phyloP scores from a whole-genome alignment of 129 eudicot species.

The Flaveria sonorensis region DNA sequence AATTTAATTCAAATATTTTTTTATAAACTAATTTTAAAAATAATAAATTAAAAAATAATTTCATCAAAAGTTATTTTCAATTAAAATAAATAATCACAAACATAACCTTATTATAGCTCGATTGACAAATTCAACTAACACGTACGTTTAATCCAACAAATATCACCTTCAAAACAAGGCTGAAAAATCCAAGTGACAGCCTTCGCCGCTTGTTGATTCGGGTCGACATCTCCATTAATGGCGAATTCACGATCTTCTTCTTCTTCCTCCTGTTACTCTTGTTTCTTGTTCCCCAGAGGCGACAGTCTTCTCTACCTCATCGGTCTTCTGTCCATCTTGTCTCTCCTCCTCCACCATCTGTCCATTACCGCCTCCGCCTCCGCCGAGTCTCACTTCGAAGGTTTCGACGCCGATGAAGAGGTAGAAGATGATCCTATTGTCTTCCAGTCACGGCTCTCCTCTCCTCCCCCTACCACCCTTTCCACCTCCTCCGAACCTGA shows the following conservation, averaged over 20 bases:
- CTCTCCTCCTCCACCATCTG: constrained; percentile 60
- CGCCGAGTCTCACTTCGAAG: constrained; percentile 53
- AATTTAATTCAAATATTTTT: too few relatives aligned
- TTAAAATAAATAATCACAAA: too few relatives aligned
- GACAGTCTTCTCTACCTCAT: constrained; percentile 54
- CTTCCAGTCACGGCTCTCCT: constrained; percentile 33
- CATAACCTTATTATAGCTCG: too few relatives aligned
- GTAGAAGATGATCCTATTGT: constrained; percentile 45
- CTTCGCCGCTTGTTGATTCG: constrained; percentile 14
- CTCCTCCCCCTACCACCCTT: constrained; percentile 60
- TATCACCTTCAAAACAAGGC: too few relatives aligned
- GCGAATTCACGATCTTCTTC: constrained; percentile 38
- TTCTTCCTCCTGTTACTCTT: constrained; percentile 27
- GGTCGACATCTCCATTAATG: constrained; percentile 39
- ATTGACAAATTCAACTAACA: too few relatives aligned
- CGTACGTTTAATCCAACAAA: too few relatives aligned
- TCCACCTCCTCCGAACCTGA: constrained; percentile 54
- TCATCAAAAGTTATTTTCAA: too few relatives aligned
- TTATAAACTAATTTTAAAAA: too few relatives aligned
- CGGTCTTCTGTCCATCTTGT: constrained; percentile 59
- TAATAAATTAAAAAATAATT: too few relatives aligned
- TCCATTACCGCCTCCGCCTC: constrained; percentile 57
- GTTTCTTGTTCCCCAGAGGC: constrained; percentile 50
- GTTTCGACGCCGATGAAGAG: constrained; percentile 87
- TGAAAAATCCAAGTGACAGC: not conserved